Conservation (phyloP, 768 basidiomycete genomes). For the Sistotremastrum niveocremeum region DNA sequence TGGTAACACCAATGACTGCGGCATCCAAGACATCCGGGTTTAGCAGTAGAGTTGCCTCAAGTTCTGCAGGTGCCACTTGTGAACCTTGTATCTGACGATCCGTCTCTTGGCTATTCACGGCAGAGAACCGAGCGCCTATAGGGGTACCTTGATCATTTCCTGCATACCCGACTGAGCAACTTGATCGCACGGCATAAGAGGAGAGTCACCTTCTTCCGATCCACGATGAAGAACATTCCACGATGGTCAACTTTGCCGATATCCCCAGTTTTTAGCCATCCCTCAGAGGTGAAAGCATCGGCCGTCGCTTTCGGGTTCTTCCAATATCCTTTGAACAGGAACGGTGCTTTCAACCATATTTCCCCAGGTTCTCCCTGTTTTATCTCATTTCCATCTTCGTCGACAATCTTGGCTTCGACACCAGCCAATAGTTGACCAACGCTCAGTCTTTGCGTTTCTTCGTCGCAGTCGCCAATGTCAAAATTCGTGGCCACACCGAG, state of each 20-base stretch:
- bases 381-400: constrained; percentile 10
- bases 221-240: constrained; percentile 36
- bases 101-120: too few species aligned
- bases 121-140: too few species aligned
- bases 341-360: constrained; percentile 16
- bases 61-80: not conserved
- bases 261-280: constrained; percentile 75
- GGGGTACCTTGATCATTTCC: too few species aligned
- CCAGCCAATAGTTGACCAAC: constrained; percentile 22
- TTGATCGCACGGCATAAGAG: too few species aligned
- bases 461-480: constrained; percentile 7
- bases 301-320: constrained; percentile 21
- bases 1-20: constrained; percentile 1
- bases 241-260: constrained; percentile 45
- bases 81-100: too few species aligned
- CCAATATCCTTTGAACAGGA: constrained; percentile 19
- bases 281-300: constrained; percentile 24
- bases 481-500: constrained; percentile 14
- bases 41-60: not conserved
- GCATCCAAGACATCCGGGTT: constrained; percentile 1
- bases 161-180: too few species aligned
- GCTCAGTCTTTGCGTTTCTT: constrained; percentile 6
- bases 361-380: constrained; percentile 17
- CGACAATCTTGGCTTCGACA: constrained; percentile 23
- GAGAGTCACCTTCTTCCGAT: too few species aligned